phyloP scores from a whole-genome alignment of 2,329 filamentous ascomycete species.

The Pyrenophora teres region DNA sequence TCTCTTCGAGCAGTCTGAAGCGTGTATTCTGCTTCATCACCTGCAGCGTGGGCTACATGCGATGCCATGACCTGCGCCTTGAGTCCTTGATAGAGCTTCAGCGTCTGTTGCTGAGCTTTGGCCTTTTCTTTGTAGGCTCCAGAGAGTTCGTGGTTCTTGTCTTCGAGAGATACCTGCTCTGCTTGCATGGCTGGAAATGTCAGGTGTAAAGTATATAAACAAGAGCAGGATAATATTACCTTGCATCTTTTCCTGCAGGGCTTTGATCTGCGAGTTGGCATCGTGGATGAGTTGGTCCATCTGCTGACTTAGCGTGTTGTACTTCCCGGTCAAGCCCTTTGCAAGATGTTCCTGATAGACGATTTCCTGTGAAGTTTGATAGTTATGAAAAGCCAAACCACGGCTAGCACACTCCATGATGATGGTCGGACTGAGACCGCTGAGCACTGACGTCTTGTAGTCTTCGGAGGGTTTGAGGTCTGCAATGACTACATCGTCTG shows the following conservation, averaged over 20 bases:
- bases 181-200: slow-evolving; percentile 57
- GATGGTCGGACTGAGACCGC: slow-evolving; percentile 76
- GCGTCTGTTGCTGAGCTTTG: slow-evolving; percentile 69
- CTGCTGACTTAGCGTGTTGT: slow-evolving; percentile 64
- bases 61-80: slow-evolving; percentile 61
- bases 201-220: background rate
- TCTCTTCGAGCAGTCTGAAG: slow-evolving; percentile 35
- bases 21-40: slow-evolving; percentile 49
- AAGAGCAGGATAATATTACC: slow-evolving; percentile 51
- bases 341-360: slow-evolving; percentile 78
- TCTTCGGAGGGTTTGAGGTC: slow-evolving; percentile 81
- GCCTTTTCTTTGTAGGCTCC: slow-evolving; percentile 72
- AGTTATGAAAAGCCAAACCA: slow-evolving; percentile 82
- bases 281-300: slow-evolving; percentile 76
- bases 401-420: slow-evolving; percentile 87
- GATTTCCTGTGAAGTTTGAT: slow-evolving; percentile 83
- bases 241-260: slow-evolving; percentile 66
- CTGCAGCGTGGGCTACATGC: slow-evolving; percentile 60
- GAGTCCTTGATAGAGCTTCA: slow-evolving; percentile 62
- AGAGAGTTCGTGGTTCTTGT: slow-evolving; percentile 73
- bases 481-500: slow-evolving; percentile 74
- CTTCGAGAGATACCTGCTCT: slow-evolving; percentile 66
- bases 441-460: slow-evolving; percentile 85
- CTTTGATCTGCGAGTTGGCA: slow-evolving; percentile 73
- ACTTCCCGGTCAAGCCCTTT: slow-evolving; percentile 74